Conservation (phyloP, 805 yeast species). For the Metschnikowia orientalis region DNA sequence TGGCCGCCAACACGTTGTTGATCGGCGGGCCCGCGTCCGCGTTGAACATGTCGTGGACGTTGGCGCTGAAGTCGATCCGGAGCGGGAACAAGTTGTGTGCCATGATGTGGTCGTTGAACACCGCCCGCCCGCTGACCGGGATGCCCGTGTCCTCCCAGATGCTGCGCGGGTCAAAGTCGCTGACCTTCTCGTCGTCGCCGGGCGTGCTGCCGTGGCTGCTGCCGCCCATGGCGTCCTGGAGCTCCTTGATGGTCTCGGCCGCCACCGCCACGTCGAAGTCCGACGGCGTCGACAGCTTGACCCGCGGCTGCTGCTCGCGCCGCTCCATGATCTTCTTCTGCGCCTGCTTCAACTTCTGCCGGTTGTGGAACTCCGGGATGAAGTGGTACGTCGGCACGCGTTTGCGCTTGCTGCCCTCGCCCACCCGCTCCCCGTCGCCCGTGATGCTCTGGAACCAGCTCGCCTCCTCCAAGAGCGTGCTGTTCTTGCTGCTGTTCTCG, state of each 20-base stretch:
- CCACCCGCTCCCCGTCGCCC: conserved; percentile 31
- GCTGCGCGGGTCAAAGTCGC: conserved; percentile 39
- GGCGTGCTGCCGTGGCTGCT: conserved; percentile 20
- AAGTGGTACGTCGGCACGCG: conserved; percentile 26
- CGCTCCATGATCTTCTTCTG: conserved; percentile 16
- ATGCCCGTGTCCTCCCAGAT: conserved; percentile 30
- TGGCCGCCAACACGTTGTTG: conserved; percentile 29
- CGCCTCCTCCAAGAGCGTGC: conserved; percentile 22
- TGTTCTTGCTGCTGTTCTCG: conserved; percentile 6
- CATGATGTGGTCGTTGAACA: conserved; percentile 32
- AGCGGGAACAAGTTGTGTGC: conserved; percentile 11
- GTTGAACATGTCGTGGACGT: conserved; percentile 17
- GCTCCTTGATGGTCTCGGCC: conserved; percentile 13
- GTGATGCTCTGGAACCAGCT: conserved; percentile 39
- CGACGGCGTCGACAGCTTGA: conserved; percentile 7
- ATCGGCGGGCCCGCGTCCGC: conserved; percentile 19
- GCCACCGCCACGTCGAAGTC: conserved; percentile 5
- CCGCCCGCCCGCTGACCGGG: conserved; percentile 22
- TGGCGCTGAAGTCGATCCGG: conserved; percentile 12
- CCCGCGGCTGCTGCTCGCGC: conserved; percentile 6
- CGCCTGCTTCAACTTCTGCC: conserved; percentile 12
- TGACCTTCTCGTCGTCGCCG: conserved; percentile 27
- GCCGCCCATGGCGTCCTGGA: conserved; percentile 16
- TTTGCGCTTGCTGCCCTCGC: conserved; percentile 31
- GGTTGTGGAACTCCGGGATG: conserved; percentile 23